Conservation (phyloP, 257 asterid genomes). For the Solanum sejunctum region DNA sequence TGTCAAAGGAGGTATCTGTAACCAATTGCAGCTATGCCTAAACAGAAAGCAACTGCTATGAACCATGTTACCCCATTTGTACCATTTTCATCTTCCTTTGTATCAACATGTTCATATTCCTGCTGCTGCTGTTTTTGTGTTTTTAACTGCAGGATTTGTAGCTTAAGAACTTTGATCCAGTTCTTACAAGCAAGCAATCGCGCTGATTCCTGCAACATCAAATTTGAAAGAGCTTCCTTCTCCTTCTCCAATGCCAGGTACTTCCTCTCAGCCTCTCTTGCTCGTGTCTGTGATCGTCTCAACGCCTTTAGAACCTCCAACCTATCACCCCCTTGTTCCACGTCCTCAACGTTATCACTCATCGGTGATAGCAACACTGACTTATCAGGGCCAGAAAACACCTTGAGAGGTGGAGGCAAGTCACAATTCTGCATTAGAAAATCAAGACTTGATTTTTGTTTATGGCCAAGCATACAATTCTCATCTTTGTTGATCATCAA, state of each 20-base stretch:
- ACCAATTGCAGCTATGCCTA: conserved; percentile 30
- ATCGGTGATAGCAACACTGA: conserved; percentile 4
- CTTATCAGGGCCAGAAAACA: conserved; percentile 22
- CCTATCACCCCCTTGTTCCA: conserved; percentile 12
- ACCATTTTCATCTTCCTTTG: conserved; percentile 6
- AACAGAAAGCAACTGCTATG: conserved; percentile 25
- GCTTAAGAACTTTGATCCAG: conserved; percentile 39
- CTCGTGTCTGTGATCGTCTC: conserved; percentile 52
- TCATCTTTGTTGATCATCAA: conserved; percentile 10
- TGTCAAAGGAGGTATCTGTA: conserved; percentile 7
- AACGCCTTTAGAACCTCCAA: conserved; percentile 42
- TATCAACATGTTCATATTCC: neutral
- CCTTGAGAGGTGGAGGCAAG: conserved; percentile 56
- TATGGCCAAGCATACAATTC: conserved; percentile 1
- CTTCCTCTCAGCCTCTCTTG: conserved; percentile 59
- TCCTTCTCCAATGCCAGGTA: conserved; percentile 19
- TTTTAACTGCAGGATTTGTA: conserved; percentile 12
- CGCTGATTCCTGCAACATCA: conserved; percentile 33
- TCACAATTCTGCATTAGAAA: conserved; percentile 54
- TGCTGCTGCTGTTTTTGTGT: neutral
- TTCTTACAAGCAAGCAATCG: conserved; percentile 26
- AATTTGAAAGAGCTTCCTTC: conserved; percentile 19
- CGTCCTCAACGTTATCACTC: neutral
- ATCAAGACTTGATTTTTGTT: conserved; percentile 15
- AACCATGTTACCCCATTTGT: conserved; percentile 12